These are phyloP conservation scores for Plasmodium vivax DNA, from an alignment of 169 alveolate genomes.

Conservation along the genomic window DNA sequence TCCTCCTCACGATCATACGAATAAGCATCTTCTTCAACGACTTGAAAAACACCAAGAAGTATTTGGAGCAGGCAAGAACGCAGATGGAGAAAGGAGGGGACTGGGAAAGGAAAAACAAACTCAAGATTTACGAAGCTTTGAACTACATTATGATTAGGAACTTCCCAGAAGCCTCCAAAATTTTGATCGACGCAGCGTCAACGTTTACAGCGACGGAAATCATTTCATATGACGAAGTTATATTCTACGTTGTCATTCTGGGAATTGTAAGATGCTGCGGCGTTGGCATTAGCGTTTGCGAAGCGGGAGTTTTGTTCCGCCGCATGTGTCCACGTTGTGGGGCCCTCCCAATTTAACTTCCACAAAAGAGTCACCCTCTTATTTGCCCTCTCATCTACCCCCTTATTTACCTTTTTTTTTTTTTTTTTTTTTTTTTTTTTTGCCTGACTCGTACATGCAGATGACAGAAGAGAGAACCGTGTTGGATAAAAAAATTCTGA, in stretches of 20 bases:
- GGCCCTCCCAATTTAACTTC: background rate
- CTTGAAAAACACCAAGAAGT: slow-evolving; percentile 75
- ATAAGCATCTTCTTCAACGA: slow-evolving; percentile 81
- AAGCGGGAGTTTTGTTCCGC: background rate
- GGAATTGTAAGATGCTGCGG: slow-evolving; percentile 80
- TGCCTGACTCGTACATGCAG: slow-evolving; percentile 36
- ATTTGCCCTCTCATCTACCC: background rate
- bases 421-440: slow-evolving; percentile 6
- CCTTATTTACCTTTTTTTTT: background rate
- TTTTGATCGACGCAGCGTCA: slow-evolving; percentile 90
- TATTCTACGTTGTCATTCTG: slow-evolving; percentile 92
- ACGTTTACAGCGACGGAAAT: slow-evolving; percentile 96
- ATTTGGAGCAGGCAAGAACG: slow-evolving; percentile 80
- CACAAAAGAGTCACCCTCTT: background rate
- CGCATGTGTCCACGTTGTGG: background rate
- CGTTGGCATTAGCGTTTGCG: background rate
- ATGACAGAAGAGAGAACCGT: slow-evolving; percentile 89
- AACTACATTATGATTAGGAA: slow-evolving; percentile 88
- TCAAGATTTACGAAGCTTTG: slow-evolving; percentile 94
- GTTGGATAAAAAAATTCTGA: slow-evolving; percentile 87
- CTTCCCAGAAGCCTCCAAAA: slow-evolving; percentile 90
- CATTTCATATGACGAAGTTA: slow-evolving; percentile 92
- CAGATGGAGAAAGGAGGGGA: slow-evolving; percentile 97
- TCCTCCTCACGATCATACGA: slow-evolving; percentile 81
- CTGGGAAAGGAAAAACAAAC: slow-evolving; percentile 98